Conservation (phyloP, 2,329 filamentous ascomycete genomes). For the Alternaria rosae region DNA sequence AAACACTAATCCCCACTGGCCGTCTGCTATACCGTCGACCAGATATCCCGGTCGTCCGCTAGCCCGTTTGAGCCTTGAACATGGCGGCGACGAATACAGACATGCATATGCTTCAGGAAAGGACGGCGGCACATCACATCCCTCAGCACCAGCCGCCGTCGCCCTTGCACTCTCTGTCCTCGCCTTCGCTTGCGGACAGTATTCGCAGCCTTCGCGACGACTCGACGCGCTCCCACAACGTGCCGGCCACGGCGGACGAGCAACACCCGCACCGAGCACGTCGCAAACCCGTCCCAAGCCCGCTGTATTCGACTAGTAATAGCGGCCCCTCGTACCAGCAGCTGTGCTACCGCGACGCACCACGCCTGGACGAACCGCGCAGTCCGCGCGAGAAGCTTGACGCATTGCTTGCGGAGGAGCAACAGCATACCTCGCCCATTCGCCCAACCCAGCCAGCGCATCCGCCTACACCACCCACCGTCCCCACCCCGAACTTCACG, state of each 20-base stretch:
- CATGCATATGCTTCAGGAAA: conserved; percentile 44
- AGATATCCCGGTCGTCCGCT: conserved; percentile 31
- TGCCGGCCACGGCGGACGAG: conserved; percentile 27
- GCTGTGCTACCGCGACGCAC: conserved; percentile 38
- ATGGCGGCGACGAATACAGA: conserved; percentile 36
- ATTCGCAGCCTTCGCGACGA: conserved; percentile 41
- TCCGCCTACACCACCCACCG: conserved; percentile 14
- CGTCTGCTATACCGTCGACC: conserved; percentile 12
- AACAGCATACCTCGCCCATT: conserved; percentile 24
- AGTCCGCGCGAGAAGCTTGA: conserved; percentile 51
- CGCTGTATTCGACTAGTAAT: conserved; percentile 30
- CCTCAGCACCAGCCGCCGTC: conserved; percentile 17
- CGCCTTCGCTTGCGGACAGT: conserved; percentile 41
- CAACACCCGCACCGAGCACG: conserved; percentile 18
- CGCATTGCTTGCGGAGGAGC: conserved; percentile 47
- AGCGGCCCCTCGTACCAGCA: conserved; percentile 18
- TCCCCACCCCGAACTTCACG: conserved; percentile 21
- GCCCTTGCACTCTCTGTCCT: conserved; percentile 14
- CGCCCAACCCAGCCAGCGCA: conserved; percentile 23
- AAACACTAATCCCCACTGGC: conserved; percentile 21
- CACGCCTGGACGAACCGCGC: conserved; percentile 48
- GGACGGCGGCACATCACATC: conserved; percentile 11
- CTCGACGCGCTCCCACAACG: conserved; percentile 31
- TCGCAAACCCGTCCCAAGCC: conserved; percentile 39
- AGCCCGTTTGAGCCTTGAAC: conserved; percentile 39